A percentile compares a stretch with the other conserved stretches of the same genome.
Conservation (phyloP, 441 rosid genomes). For the Pelargonium myrrhifolium region DNA sequence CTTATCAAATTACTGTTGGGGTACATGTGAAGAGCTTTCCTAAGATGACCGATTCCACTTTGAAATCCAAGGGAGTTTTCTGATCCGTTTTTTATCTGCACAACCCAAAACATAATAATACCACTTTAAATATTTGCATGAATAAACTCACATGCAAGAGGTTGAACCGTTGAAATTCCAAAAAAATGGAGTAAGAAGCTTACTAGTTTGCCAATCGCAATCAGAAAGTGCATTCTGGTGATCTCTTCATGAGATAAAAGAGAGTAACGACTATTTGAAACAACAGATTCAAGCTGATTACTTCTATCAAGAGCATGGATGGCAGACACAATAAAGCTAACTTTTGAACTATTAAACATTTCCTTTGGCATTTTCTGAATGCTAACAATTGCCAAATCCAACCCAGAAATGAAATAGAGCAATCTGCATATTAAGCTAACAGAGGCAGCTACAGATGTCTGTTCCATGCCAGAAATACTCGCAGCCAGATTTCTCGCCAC, state of each 20-base stretch:
- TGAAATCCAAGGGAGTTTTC: slow-evolving; percentile 54
- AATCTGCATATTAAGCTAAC: slow-evolving; percentile 78
- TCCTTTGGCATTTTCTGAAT: slow-evolving; percentile 73
- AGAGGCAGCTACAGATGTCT: slow-evolving; percentile 43
- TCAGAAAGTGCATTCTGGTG: slow-evolving; percentile 63
- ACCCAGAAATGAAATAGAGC: slow-evolving; percentile 68
- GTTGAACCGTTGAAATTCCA: slow-evolving; percentile 7
- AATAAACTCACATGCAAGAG: slow-evolving; percentile 3
- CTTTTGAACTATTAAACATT: slow-evolving; percentile 54
- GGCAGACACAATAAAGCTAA: slow-evolving; percentile 65
- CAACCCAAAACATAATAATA: slow-evolving; percentile 12
- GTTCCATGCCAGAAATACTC: slow-evolving; percentile 51
- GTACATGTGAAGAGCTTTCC: slow-evolving; percentile 65
- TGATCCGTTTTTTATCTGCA: slow-evolving; percentile 66
- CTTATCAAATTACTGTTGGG: slow-evolving; percentile 76
- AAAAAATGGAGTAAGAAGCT: slow-evolving; percentile 25
- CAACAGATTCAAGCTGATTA: slow-evolving; percentile 53
- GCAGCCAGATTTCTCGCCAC: slow-evolving; percentile 55
- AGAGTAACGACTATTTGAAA: slow-evolving; percentile 47
- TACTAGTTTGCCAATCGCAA: slow-evolving; percentile 76
- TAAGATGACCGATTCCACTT: slow-evolving; percentile 66
- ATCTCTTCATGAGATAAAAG: slow-evolving; percentile 51
- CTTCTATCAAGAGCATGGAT: slow-evolving; percentile 69
- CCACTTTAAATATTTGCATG: background rate
- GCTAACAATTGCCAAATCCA: slow-evolving; percentile 55